These are phyloP conservation scores for Cladosporium phlei DNA, from an alignment of 2,329 filamentous ascomycete species.

Conservation along the genomic window DNA sequence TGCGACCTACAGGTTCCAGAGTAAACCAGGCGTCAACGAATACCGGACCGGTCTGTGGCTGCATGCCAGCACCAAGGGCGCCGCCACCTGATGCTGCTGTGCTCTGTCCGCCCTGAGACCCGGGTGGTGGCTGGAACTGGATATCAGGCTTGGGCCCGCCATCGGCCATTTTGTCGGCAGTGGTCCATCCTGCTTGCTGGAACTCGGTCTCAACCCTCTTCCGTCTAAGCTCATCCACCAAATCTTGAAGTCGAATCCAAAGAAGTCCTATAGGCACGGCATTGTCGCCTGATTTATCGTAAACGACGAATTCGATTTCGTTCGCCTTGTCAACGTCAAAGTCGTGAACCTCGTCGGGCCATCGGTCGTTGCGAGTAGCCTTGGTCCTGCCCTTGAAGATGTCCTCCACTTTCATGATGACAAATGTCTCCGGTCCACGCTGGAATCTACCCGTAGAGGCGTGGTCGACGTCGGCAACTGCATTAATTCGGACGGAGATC, in stretches of 20 bases:
- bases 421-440: constrained; percentile 87
- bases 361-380: constrained; percentile 78
- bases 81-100: constrained; percentile 33
- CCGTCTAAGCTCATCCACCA: constrained; percentile 92
- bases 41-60: constrained; percentile 51
- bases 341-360: constrained; percentile 86
- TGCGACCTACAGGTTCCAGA: constrained; percentile 85
- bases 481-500: constrained; percentile 77
- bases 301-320: constrained; percentile 95
- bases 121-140: constrained; percentile 50
- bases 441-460: constrained; percentile 76
- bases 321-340: constrained; percentile 98
- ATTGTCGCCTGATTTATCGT: constrained; percentile 87
- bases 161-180: constrained; percentile 86
- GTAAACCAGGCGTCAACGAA: constrained; percentile 94
- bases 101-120: constrained; percentile 31
- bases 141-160: constrained; percentile 50
- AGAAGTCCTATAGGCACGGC: constrained; percentile 89
- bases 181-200: constrained; percentile 92
- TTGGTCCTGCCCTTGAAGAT: constrained; percentile 82
- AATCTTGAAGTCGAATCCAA: constrained; percentile 95
- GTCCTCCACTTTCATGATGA: constrained; percentile 96
- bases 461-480: constrained; percentile 92
- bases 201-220: constrained; percentile 97
- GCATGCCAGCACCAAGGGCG: constrained; percentile 34